Evolutionary conservation across 164 flowering plant genomes (phyloP).

Genomic region (Vitis rupestris): DNA sequence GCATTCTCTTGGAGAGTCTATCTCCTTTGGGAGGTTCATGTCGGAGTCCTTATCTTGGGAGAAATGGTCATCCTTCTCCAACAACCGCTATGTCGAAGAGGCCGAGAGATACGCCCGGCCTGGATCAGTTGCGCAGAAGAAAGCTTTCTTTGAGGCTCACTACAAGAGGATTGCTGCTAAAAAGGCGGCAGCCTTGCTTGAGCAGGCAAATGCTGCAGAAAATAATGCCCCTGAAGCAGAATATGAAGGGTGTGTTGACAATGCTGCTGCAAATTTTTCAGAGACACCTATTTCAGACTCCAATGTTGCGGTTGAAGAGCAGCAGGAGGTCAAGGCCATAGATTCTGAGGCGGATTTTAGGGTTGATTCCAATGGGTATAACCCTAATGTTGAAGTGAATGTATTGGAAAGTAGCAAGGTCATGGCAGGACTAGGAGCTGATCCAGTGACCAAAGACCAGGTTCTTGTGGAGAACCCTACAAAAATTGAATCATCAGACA

Average conservation of each 20-base stretch:
- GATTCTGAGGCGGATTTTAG: background rate
- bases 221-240: slow-evolving; percentile 5
- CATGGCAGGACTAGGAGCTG: slow-evolving; percentile 10
- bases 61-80: slow-evolving; percentile 62
- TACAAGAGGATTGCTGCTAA: slow-evolving; percentile 58
- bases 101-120: slow-evolving; percentile 61
- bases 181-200: slow-evolving; percentile 51
- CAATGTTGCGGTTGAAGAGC: slow-evolving; percentile 1
- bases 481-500: slow-evolving; percentile 11
- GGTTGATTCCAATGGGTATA: slow-evolving; percentile 1
- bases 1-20: slow-evolving; percentile 58
- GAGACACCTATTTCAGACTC: background rate
- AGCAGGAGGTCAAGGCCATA: background rate
- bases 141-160: slow-evolving; percentile 77
- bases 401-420: background rate
- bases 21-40: slow-evolving; percentile 73
- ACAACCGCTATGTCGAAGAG: slow-evolving; percentile 68
- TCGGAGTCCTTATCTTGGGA: slow-evolving; percentile 65
- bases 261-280: background rate
- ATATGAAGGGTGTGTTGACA: background rate
- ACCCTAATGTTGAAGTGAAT: background rate
- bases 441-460: slow-evolving; percentile 4
- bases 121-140: slow-evolving; percentile 76
- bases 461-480: slow-evolving; percentile 12
- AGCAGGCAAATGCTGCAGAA: slow-evolving; percentile 35